A percentile compares a stretch with the other conserved stretches of the same genome.
Evolutionary conservation across 192 early-diverging fungal species (phyloP).

Genomic region (Piromyces sp.): DNA sequence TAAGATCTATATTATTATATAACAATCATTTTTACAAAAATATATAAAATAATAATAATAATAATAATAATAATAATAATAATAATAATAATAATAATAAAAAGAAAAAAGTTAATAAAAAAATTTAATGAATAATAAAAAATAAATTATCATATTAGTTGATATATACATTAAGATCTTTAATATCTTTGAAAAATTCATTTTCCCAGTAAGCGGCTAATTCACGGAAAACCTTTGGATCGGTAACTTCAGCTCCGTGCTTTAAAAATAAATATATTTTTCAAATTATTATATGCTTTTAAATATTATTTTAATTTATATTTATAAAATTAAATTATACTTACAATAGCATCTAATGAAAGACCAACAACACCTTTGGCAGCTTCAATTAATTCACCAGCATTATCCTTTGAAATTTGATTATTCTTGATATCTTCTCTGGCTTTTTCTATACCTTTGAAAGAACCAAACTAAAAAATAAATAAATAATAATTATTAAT

Average conservation of each 20-base stretch:
- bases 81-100: too few species aligned
- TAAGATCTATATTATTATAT: conserved; percentile 25
- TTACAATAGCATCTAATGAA: neutral
- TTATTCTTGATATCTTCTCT: neutral
- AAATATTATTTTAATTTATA: too few species aligned
- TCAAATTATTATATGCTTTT: too few species aligned
- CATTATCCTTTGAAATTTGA: neutral
- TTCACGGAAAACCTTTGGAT: conserved; percentile 80
- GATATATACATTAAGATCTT: conserved; percentile 57
- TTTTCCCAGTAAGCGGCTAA: conserved; percentile 85
- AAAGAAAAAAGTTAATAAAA: too few species aligned
- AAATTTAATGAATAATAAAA: too few species aligned
- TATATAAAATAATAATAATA: too few species aligned
- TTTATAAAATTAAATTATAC: neutral
- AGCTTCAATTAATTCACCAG: neutral
- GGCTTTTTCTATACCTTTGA: neutral
- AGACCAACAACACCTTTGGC: neutral
- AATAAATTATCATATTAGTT: too few species aligned
- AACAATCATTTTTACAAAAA: too few species aligned
- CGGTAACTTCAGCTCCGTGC: conserved; percentile 37
- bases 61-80: too few species aligned
- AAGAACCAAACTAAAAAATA: neutral
- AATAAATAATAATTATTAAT: too few species aligned
- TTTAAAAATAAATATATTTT: neutral
- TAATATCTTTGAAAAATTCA: conserved; percentile 86